Evolutionary conservation across 768 basidiomycete genomes (phyloP).

Genomic region (Trametes coccinea): DNA sequence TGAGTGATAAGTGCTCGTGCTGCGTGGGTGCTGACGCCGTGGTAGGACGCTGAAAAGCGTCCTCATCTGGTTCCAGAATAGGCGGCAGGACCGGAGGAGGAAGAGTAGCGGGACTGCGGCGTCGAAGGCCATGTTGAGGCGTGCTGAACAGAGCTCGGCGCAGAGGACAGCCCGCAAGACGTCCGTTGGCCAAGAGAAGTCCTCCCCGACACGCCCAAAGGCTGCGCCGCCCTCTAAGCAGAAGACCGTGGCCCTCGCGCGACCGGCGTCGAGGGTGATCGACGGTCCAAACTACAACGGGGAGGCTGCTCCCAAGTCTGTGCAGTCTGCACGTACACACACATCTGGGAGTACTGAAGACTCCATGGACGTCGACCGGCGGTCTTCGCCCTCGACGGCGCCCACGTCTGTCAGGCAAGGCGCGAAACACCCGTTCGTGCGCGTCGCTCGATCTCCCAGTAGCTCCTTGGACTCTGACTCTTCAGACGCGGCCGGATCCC

Average conservation of each 20-base stretch:
- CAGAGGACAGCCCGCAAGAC: too few species aligned
- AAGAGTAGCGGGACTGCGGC: neutral
- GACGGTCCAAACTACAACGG: too few species aligned
- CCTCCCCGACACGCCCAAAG: too few species aligned
- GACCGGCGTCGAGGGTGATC: too few species aligned
- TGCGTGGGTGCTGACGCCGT: too few species aligned
- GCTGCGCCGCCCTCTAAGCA: neutral
- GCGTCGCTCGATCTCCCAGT: constrained; percentile 12
- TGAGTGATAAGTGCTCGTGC: constrained; percentile 6
- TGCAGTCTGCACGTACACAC: neutral
- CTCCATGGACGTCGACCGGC: constrained; percentile 8
- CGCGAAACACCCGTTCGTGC: neutral
- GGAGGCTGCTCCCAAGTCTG: neutral
- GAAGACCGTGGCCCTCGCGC: neutral
- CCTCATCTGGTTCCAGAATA: constrained; percentile 39
- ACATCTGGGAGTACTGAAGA: neutral
- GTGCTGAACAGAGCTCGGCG: neutral
- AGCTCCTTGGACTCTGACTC: constrained; percentile 12
- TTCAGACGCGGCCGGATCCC: constrained; percentile 7
- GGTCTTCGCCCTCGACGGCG: neutral
- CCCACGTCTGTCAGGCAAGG: constrained; percentile 9
- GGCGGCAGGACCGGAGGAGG: constrained; percentile 32
- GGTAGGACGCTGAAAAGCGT: constrained; percentile 34
- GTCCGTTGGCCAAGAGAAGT: too few species aligned
- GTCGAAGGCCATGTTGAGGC: neutral